A percentile compares a stretch with the other conserved stretches of the same genome.
Evolutionary conservation across 1,284 basidiomycete species (phyloP).

Genomic region (Lentinula novae-zelandiae): DNA sequence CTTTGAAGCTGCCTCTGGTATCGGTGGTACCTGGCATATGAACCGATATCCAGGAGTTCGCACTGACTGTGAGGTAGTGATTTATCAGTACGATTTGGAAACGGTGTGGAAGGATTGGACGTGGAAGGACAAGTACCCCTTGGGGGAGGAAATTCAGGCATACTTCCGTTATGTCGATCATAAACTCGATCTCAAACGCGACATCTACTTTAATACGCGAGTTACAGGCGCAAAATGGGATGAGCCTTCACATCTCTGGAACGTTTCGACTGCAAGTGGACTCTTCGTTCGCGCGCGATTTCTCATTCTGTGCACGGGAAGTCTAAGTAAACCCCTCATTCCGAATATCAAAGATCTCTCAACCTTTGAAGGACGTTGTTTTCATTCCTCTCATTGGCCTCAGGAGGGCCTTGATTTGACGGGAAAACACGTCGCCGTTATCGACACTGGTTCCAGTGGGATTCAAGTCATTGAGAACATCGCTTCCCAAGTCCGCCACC

Average conservation of each 20-base stretch:
- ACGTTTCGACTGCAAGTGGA: slow-evolving; percentile 18
- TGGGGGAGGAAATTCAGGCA: slow-evolving; percentile 17
- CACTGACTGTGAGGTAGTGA: slow-evolving; percentile 8
- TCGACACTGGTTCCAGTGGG: slow-evolving; percentile 25
- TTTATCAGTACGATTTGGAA: slow-evolving; percentile 19
- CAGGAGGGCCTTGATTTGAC: slow-evolving; percentile 20
- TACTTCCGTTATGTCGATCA: slow-evolving; percentile 23
- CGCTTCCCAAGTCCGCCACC: slow-evolving; percentile 18
- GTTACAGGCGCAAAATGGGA: slow-evolving; percentile 12
- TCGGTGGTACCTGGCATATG: slow-evolving; percentile 8
- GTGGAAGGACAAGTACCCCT: slow-evolving; percentile 22
- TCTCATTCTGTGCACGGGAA: slow-evolving; percentile 22
- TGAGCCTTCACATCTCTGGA: slow-evolving; percentile 12
- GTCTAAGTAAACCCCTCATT: slow-evolving; percentile 19
- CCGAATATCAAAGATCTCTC: slow-evolving; percentile 19
- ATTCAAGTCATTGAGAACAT: slow-evolving; percentile 23
- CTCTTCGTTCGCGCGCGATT: slow-evolving; percentile 14
- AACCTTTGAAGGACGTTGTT: slow-evolving; percentile 21
- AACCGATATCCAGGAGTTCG: slow-evolving; percentile 13
- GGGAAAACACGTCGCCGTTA: slow-evolving; percentile 22
- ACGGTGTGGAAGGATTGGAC: slow-evolving; percentile 25
- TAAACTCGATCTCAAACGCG: slow-evolving; percentile 21
- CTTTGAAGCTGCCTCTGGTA: slow-evolving; percentile 6
- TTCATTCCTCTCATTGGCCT: slow-evolving; percentile 23
- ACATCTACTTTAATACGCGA: slow-evolving; percentile 22